Conservation (phyloP, 495 filamentous ascomycete species). For the Delitschia confertaspora region DNA sequence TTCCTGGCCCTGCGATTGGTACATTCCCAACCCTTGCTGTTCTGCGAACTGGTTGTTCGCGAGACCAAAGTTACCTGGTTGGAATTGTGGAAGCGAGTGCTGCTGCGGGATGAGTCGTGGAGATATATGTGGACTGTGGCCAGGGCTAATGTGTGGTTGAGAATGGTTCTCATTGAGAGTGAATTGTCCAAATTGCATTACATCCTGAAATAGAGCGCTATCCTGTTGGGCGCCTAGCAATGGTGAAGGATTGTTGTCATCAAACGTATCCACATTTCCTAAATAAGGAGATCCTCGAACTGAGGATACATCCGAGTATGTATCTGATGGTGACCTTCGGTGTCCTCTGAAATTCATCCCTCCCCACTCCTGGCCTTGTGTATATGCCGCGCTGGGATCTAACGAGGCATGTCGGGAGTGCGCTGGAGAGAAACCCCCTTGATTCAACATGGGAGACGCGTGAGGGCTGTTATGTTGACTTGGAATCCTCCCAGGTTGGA, state of each 20-base stretch:
- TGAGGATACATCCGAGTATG: conserved; percentile 77
- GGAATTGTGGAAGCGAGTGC: conserved; percentile 31
- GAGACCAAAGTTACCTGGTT: conserved; percentile 41
- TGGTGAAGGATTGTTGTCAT: conserved; percentile 71
- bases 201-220: conserved; percentile 61
- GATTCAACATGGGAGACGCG: conserved; percentile 45
- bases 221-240: conserved; percentile 67
- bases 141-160: conserved; percentile 59
- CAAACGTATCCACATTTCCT: conserved; percentile 69
- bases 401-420: conserved; percentile 77
- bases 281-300: conserved; percentile 72
- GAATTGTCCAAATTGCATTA: conserved; percentile 69
- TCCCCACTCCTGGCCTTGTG: conserved; percentile 58
- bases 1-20: conserved; percentile 44
- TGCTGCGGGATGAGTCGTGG: conserved; percentile 74
- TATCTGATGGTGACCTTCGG: conserved; percentile 74
- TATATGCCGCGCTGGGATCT: conserved; percentile 66
- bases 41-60: conserved; percentile 43
- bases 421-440: conserved; percentile 47
- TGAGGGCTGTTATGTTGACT: conserved; percentile 36
- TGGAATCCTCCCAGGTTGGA: conserved; percentile 47
- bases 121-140: conserved; percentile 76
- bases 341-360: conserved; percentile 65
- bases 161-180: conserved; percentile 68
- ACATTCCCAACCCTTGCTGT: conserved; percentile 45